These are phyloP conservation scores for Sechiopsis laciniata DNA, from an alignment of 306 rosid species.

Conservation along the genomic window DNA sequence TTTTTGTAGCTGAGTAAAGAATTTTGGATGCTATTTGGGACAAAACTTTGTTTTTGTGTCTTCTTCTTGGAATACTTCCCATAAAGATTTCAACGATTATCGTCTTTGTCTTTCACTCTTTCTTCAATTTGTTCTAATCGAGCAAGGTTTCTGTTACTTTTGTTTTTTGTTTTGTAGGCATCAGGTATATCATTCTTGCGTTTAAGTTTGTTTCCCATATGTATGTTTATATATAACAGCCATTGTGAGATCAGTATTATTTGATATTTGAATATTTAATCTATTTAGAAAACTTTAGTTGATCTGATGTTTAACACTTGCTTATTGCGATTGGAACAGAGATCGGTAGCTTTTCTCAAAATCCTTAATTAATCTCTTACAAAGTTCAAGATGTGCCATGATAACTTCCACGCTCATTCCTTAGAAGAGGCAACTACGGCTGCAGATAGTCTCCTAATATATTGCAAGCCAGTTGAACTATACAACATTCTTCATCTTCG, in stretches of 20 bases:
- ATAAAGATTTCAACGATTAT: not conserved
- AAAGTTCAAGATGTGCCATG: conserved; percentile 66
- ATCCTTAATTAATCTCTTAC: not conserved
- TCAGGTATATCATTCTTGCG: not conserved
- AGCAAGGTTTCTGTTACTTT: not conserved
- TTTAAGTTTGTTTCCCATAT: not conserved
- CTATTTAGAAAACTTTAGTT: not conserved
- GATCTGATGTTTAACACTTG: conserved; percentile 4
- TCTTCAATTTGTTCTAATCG: not conserved
- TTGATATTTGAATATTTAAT: not conserved
- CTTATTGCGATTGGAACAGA: conserved; percentile 8
- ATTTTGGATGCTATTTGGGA: not conserved
- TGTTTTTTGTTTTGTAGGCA: not conserved
- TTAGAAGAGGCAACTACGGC: conserved; percentile 60
- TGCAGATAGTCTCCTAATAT: conserved; percentile 78
- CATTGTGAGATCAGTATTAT: not conserved
- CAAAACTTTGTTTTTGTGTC: not conserved
- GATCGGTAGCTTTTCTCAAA: conserved; percentile 14
- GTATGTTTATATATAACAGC: not conserved
- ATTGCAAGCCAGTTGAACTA: conserved; percentile 95
- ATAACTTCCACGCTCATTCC: conserved; percentile 52
- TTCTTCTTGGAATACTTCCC: conserved; percentile 3
- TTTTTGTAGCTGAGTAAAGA: not conserved
- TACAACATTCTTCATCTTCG: conserved; percentile 89
- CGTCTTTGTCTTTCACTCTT: too few relatives aligned